These are phyloP conservation scores for Pilobolus umbonatus DNA, from an alignment of 192 early-diverging fungal genomes.

Conservation along the genomic window DNA sequence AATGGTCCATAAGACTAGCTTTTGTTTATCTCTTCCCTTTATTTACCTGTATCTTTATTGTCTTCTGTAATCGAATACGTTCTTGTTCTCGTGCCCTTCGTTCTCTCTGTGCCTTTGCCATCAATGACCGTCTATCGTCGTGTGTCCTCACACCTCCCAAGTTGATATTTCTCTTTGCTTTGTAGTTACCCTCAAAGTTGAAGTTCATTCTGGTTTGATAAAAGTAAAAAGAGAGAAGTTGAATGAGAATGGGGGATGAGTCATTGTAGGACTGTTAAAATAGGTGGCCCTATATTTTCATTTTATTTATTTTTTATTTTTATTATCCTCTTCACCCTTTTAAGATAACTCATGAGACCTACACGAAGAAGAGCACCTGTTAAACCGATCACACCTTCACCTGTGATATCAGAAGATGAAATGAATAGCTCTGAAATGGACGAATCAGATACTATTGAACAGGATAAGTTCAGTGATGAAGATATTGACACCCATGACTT, in stretches of 20 bases:
- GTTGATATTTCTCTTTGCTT: constrained; percentile 69
- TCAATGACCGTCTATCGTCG: constrained; percentile 61
- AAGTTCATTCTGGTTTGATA: constrained; percentile 33
- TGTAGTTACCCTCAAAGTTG: constrained; percentile 80
- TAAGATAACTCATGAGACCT: constrained; percentile 9
- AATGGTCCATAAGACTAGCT: not conserved
- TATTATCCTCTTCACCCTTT: not conserved
- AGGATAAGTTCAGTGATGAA: constrained; percentile 15
- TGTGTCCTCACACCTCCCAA: constrained; percentile 70
- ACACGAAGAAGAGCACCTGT: constrained; percentile 4
- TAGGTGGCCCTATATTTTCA: not conserved
- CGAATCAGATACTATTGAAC: constrained; percentile 14
- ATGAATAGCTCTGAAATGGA: constrained; percentile 11
- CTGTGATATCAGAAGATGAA: constrained; percentile 11
- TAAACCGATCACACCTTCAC: constrained; percentile 6
- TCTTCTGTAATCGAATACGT: constrained; percentile 49
- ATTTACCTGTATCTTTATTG: constrained; percentile 60
- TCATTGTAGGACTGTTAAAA: not conserved
- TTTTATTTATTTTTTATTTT: not conserved
- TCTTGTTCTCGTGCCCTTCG: constrained; percentile 68
- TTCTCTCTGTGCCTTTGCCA: constrained; percentile 68
- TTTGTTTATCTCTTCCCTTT: not conserved
- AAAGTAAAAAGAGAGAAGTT: constrained; percentile 1
- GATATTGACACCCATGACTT: constrained; percentile 4
- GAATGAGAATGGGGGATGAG: not conserved